Evolutionary conservation across 140 eudicot genomes (phyloP).

Genomic region (Cichorium intybus): DNA sequence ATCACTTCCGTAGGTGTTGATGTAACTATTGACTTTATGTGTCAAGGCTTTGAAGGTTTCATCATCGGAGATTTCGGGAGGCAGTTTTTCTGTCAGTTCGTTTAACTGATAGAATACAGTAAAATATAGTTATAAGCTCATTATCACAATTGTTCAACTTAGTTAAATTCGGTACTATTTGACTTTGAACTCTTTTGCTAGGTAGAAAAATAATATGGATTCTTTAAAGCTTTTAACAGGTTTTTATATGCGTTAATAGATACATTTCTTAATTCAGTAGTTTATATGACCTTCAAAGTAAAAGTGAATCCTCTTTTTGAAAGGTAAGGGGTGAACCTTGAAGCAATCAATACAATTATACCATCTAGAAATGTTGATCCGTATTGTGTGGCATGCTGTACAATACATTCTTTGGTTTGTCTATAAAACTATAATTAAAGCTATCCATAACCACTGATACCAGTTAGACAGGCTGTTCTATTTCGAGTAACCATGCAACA

Average conservation of each 20-base stretch:
- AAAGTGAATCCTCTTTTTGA: not conserved
- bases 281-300: not conserved
- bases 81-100: conserved; percentile 51
- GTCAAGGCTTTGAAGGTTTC: conserved; percentile 45
- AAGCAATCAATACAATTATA: too few relatives aligned
- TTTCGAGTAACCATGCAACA: too few relatives aligned
- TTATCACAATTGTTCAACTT: not conserved
- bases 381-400: too few relatives aligned
- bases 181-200: not conserved
- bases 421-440: too few relatives aligned
- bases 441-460: too few relatives aligned
- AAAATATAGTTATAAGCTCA: conserved; percentile 4
- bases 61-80: conserved; percentile 42
- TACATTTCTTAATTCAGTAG: not conserved
- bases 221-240: too few relatives aligned
- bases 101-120: conserved; percentile 44
- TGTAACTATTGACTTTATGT: conserved; percentile 37
- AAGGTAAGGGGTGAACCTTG: too few relatives aligned
- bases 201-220: not conserved
- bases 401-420: too few relatives aligned
- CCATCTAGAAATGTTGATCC: too few relatives aligned
- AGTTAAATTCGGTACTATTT: not conserved
- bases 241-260: not conserved
- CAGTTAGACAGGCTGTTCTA: too few relatives aligned
- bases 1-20: conserved; percentile 35